Conservation (phyloP, 176 grass and related monocot species). For the Alopecurus myosuroides region DNA sequence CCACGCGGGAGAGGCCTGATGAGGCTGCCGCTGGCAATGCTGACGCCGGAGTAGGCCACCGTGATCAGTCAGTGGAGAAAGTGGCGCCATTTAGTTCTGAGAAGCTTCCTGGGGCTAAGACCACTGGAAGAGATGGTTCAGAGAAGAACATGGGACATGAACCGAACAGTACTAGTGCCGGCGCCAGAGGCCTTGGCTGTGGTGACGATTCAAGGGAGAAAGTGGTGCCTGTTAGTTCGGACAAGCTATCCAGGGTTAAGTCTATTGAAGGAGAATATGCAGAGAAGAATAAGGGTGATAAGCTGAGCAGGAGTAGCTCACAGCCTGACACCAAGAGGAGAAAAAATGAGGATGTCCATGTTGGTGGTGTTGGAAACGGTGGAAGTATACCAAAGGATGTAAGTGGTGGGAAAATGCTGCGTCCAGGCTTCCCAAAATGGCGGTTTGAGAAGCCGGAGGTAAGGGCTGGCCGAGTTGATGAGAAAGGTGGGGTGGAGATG, state of each 20-base stretch:
- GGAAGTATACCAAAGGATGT: slow-evolving; percentile 14
- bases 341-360: slow-evolving; percentile 9
- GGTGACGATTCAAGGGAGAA: slow-evolving; percentile 13
- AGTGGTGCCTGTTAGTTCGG: background rate
- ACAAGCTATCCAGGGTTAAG: slow-evolving; percentile 21
- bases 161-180: background rate
- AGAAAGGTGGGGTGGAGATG: background rate
- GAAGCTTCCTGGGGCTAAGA: slow-evolving; percentile 25
- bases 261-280: slow-evolving; percentile 6
- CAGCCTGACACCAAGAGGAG: slow-evolving; percentile 34
- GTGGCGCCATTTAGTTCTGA: slow-evolving; percentile 3
- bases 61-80: slow-evolving; percentile 26
- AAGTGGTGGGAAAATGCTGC: slow-evolving; percentile 38
- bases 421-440: slow-evolving; percentile 35
- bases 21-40: slow-evolving; percentile 17
- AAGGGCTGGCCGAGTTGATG: slow-evolving; percentile 43
- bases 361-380: background rate
- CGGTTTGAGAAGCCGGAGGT: slow-evolving; percentile 55
- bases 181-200: background rate
- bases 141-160: slow-evolving; percentile 20
- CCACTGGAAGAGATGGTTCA: slow-evolving; percentile 1
- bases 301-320: background rate
- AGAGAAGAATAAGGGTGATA: slow-evolving; percentile 13
- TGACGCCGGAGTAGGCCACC: background rate
- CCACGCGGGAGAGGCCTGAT: slow-evolving; percentile 14